These are phyloP conservation scores for Luvunga scandens DNA, from an alignment of 345 rosid genomes.

Conservation along the genomic window DNA sequence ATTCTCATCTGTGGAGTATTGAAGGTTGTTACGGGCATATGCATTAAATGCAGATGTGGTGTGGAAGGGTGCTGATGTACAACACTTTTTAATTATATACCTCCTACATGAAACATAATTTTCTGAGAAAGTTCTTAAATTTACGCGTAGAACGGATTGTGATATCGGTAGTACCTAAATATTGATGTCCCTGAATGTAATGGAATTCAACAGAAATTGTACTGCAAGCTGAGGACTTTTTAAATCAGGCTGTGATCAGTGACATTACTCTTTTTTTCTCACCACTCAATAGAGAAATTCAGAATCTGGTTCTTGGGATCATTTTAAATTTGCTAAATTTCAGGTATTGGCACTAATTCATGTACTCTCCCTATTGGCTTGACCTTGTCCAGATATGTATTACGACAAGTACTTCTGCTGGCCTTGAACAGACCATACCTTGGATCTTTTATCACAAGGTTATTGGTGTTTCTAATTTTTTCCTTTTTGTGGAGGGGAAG, in stretches of 20 bases:
- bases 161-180: background rate
- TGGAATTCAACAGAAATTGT: background rate
- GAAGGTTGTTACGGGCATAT: background rate
- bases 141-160: background rate
- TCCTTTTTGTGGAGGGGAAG: conserved; percentile 92
- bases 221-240: background rate
- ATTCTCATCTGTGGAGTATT: background rate
- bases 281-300: background rate
- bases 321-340: background rate
- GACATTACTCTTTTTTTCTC: background rate
- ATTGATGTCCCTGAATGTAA: background rate
- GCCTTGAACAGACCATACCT: conserved; percentile 79
- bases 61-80: background rate
- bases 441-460: conserved; percentile 94
- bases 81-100: background rate
- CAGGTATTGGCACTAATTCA: background rate
- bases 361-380: background rate
- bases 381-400: conserved; percentile 56
- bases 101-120: background rate
- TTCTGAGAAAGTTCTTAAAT: background rate
- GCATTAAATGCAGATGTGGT: background rate
- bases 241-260: background rate
- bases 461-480: conserved; percentile 79
- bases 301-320: background rate
- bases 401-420: conserved; percentile 90